Percentiles rank a stretch among this genome's conserved stretches.
Conservation (phyloP, 1,139 yeast species). For the Blastobotrys capitulatus region DNA sequence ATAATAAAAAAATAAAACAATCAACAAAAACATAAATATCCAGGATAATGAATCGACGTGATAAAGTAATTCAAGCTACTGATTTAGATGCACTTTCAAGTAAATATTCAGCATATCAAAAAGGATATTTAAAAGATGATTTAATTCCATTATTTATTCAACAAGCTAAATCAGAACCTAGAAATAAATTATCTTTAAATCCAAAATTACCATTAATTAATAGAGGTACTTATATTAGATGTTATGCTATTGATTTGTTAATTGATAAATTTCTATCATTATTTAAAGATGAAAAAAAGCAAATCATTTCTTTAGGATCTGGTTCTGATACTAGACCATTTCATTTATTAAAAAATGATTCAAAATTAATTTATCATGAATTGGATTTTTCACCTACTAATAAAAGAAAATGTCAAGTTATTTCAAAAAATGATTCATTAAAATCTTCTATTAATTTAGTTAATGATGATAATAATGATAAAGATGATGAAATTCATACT, state of each 20-base stretch:
- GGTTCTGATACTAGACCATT: constrained; percentile 90
- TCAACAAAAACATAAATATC: not conserved
- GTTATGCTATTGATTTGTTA: constrained; percentile 53
- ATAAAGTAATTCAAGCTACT: constrained; percentile 58
- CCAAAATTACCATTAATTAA: constrained; percentile 73
- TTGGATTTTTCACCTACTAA: constrained; percentile 68
- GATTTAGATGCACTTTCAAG: constrained; percentile 84
- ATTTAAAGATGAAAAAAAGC: constrained; percentile 32
- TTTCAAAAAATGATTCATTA: constrained; percentile 30
- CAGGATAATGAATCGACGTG: constrained; percentile 30
- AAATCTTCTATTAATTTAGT: constrained; percentile 2
- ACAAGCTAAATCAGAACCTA: constrained; percentile 30
- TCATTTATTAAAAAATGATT: constrained; percentile 35
- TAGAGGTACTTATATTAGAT: constrained; percentile 77
- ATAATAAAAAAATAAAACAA: too few species aligned
- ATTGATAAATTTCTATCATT: constrained; percentile 44
- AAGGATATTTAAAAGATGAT: constrained; percentile 53
- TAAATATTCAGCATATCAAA: constrained; percentile 51
- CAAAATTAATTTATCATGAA: constrained; percentile 53
- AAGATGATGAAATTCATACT: constrained; percentile 37
- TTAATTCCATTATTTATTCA: constrained; percentile 42
- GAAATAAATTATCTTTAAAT: constrained; percentile 28
- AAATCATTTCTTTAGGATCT: constrained; percentile 83
- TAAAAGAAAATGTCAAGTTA: constrained; percentile 53
- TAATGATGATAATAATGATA: not conserved